phyloP scores from a whole-genome alignment of 2,329 filamentous ascomycete species.

The Lithohypha guttulata region DNA sequence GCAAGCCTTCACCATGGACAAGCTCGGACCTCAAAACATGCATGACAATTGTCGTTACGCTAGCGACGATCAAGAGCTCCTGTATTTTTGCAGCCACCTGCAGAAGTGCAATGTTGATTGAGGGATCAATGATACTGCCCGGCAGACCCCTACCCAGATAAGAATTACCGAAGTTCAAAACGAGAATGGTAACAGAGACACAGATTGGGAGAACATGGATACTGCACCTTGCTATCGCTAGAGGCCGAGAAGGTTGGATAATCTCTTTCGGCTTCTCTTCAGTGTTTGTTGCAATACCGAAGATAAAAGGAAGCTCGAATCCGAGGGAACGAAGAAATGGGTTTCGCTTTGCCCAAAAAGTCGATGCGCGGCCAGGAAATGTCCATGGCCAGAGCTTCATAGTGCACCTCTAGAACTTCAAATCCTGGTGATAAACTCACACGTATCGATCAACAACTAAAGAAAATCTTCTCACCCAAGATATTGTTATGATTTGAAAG shows the following conservation, averaged over 20 bases:
- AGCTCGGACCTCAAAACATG: slow-evolving; percentile 8
- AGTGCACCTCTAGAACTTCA: too few species aligned
- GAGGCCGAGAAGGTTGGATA: neutral
- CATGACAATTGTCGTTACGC: slow-evolving; percentile 8
- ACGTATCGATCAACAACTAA: too few species aligned
- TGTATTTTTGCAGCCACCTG: slow-evolving; percentile 11
- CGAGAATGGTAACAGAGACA: slow-evolving; percentile 1
- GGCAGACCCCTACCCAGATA: slow-evolving; percentile 6
- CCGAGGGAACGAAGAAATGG: slow-evolving; percentile 1
- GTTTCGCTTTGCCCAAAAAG: neutral
- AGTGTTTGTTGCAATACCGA: neutral
- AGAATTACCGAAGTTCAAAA: slow-evolving; percentile 1
- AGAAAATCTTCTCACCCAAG: too few species aligned
- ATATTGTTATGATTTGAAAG: too few species aligned
- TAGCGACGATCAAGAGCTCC: slow-evolving; percentile 10
- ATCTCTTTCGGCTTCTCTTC: slow-evolving; percentile 2
- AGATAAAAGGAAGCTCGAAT: slow-evolving; percentile 2
- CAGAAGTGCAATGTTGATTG: slow-evolving; percentile 9
- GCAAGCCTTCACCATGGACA: slow-evolving; percentile 9
- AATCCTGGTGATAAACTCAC: too few species aligned
- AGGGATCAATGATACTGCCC: slow-evolving; percentile 3
- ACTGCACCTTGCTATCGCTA: slow-evolving; percentile 5
- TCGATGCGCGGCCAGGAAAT: neutral
- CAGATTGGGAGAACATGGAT: slow-evolving; percentile 4
- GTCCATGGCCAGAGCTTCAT: too few species aligned